Evolutionary conservation across 1,139 yeast genomes (phyloP), one percentile per base, ranked within the genome.

Genomic region (Suhomyces kunorum): DNA sequence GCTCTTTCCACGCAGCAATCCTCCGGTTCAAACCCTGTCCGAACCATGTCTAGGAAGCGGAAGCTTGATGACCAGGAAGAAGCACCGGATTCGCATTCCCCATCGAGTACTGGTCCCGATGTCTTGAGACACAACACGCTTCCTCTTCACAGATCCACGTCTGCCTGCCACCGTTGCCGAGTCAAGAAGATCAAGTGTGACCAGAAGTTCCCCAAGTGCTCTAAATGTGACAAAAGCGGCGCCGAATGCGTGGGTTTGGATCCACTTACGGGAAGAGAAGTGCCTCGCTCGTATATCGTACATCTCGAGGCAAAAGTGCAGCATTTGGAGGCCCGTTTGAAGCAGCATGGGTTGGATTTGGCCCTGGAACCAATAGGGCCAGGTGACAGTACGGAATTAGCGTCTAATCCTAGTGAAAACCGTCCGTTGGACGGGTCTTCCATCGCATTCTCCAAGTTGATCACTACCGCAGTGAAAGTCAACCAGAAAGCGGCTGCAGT

Each of bases 101-200:
- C 32, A 7, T 12, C 24, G n/a, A 7, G 13, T 7, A n/a, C 7
- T 25, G 15, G 28, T 13, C 9, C 16, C 22, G 27, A 22, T 3
- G 9, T 5, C 11, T 18, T 15, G 29, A 15, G 20, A 26, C 13
- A 28, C 20, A n/a, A 25, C 28, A 23, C 61, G 60, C 26, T 13
- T 4, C 33, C 40, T 7, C 31, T 38, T 9, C 64, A 82, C 2
- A 55, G 86, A 40, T 70, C 85, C 0, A 82, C 85, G 15, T 78
- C 88, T 1, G 95, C 96, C 1, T 89, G 97, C 56, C 85, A 82
- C 52, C 68, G 96, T 39, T 89, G 97, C 53, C 74, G 96, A 17
- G 59, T 70, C 42, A 83, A 87, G 55, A 89, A 89, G 61, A 79
- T 87, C 40, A 81, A 81, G 54, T 89, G 97, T 64, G 95, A 89